Base-by-base conservation (phyloP, 306 rosid species). In the Vigna nakashimae region DNA sequence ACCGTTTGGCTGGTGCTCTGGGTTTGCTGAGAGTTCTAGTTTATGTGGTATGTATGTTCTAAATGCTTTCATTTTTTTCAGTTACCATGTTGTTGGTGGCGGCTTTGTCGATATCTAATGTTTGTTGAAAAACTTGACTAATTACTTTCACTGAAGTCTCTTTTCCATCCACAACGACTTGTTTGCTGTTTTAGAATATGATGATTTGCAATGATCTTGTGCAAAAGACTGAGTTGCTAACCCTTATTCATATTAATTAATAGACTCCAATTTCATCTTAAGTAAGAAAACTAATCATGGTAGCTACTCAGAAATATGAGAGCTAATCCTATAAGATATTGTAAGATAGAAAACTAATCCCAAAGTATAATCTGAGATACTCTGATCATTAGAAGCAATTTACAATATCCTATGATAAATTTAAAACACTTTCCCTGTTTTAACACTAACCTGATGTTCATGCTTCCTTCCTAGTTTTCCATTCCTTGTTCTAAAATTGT, bases 1-100 rank as follows among this genome's bases (percentile, higher is more conserved):
- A 89, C 67, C 84, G 85, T 56, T 88, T 94, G n/a, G 97, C 98
- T 30, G 92, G 95, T 52, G 92, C 91, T 42, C 87, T 94, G 68
- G 98, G 98, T 52, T 82, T 92, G 85, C 90, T 94, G 6, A 91
- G 97, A 76, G 74, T 94, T 78, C 92, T 90, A 71, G 77, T 92
- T 78, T 92, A 84, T 82, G 83, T 87, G 97, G 98, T 94, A 89
- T 65, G 70, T 57, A 65, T 53, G 43, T 52, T 32, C 73, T 18
- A 18, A 18, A 18, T 18, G 20, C 43, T 38, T 40, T 40, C 9
- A 7, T 9, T 8, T 40, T 40, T 40, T 40, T 40, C 28, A 40
- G 45, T 40, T 7, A 40, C 2, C 45, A 38, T 38, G 43, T 38
- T 6, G 7, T 38, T 6, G 42, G 42, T 38, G 9, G 8, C 42